A percentile compares a stretch with the other conserved stretches of the same genome.
Evolutionary conservation across 1,139 yeast species (phyloP).

Genomic region (Tardiomyces depauwii): DNA sequence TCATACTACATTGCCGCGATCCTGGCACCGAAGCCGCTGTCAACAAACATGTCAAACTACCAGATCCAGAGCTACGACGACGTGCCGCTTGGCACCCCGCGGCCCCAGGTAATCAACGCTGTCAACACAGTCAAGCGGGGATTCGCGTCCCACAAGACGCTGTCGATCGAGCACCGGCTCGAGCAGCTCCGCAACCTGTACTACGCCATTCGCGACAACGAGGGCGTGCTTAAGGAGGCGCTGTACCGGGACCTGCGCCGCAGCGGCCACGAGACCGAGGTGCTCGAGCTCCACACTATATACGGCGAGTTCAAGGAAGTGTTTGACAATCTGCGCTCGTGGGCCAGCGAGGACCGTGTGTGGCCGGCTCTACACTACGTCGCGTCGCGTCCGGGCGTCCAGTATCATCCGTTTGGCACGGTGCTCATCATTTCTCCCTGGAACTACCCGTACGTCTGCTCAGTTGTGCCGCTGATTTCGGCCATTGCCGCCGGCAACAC

Average conservation of each 20-base stretch:
- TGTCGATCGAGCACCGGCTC: slow-evolving; percentile 45
- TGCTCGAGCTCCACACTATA: slow-evolving; percentile 43
- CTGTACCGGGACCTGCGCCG: slow-evolving; percentile 57
- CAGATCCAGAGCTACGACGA: neutral
- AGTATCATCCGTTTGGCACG: slow-evolving; percentile 64
- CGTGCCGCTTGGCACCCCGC: slow-evolving; percentile 27
- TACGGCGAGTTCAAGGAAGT: slow-evolving; percentile 49
- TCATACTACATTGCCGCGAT: too few species aligned
- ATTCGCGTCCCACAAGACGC: slow-evolving; percentile 41
- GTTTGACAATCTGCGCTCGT: slow-evolving; percentile 46
- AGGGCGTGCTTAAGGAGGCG: slow-evolving; percentile 45
- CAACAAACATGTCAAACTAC: too few species aligned
- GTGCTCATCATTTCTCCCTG: slow-evolving; percentile 74
- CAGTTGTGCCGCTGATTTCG: slow-evolving; percentile 62
- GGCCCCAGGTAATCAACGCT: slow-evolving; percentile 38
- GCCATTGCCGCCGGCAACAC: slow-evolving; percentile 86
- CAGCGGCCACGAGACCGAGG: slow-evolving; percentile 45
- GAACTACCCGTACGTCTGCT: slow-evolving; percentile 68
- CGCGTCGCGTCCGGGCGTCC: slow-evolving; percentile 39
- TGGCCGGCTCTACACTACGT: slow-evolving; percentile 24
- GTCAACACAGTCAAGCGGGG: slow-evolving; percentile 34
- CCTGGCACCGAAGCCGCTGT: too few species aligned
- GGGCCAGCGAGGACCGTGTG: slow-evolving; percentile 42
- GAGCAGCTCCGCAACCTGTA: slow-evolving; percentile 59
- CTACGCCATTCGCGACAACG: slow-evolving; percentile 53